Evolutionary conservation across 1,139 yeast species (phyloP), one percentile per base, ranked within the genome.

Genomic region (Hyphopichia pseudoburtonii): DNA sequence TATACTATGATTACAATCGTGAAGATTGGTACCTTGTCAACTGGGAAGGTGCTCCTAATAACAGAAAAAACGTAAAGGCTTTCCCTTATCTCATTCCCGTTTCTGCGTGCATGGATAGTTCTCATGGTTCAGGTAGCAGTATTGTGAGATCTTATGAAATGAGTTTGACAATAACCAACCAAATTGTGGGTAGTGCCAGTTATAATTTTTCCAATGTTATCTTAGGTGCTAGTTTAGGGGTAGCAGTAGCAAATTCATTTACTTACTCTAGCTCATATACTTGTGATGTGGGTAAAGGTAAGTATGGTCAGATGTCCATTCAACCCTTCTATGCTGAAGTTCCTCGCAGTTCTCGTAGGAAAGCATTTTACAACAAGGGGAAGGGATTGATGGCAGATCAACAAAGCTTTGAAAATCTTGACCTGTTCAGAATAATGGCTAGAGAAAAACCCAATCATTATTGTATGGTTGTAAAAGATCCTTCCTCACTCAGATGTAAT

Each of bases 241-340:
- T 41, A 3, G 28, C 42, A 10, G 47, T 43, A 2, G 35, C 36
- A 11, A 28, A 41, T 2, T 34, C 43, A n/a, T 34, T 41, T 12
- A 26, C 49, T 1, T 52, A 27, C 28, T n/a, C 37, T 11, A 44
- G 43, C 5, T 25, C 40, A 11, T 35, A 36, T n/a, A 34, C 45
- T 17, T 57, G 63, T 39, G 36, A 42, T 23, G 43, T 48, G 5
- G 39, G 27, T 4, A 36, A 42, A 9, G 57, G 56, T 6, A 39
- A 47, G 22, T 46, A 39, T 39, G 60, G 51, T 2, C 57, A 48
- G 28, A 26, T 47, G 31, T 44, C 37, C 30, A 41, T 47, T 16
- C 40, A 41, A 24, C 53, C 52, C 4, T 30, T 40, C 21, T 37
- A 37, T 19, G 34, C 40, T 9, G 38, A 37, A 3, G 37, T 49